Base-by-base conservation (phyloP, 1,284 basidiomycete species). In the Boletellus sp. region DNA sequence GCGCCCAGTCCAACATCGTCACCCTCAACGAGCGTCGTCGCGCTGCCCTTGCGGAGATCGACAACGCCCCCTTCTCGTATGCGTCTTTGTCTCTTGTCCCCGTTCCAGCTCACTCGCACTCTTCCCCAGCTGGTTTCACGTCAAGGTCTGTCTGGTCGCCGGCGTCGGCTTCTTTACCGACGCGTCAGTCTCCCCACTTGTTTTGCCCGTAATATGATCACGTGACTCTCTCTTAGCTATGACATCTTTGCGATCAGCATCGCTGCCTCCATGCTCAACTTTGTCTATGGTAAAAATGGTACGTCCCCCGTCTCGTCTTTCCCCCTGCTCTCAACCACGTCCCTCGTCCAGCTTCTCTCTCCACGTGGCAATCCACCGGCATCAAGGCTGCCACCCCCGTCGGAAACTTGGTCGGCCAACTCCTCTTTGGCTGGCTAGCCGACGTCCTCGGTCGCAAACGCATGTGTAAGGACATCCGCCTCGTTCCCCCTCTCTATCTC, bases 151-250 rank as follows among this genome's bases (percentile, higher is more conserved):
- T 63, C 57, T 85, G 44, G 85, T 91, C 5, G 86, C 89, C 2
- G 86, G 88, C 57, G 83, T 86, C 12, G 89, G 89, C 33, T 91
- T 91, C 75, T 91, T 90, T 73, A 89, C 89, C 39, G 89, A 89
- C 70, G 86, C 86, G 80, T 88, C 62, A 64, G 83, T 45, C 70
- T 1, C 13, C 24, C 41, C 30, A 8, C 13, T 40, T 15, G 7
- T 47, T n/a, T 6, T 30, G 24, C 4, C 2, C 24, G 12, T 19
- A 2, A 8, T 13, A 0, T 15, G 22, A 10, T 49, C 22, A 26
- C 28, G 13, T 46, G 42, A 54, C 44, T 16, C 1, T 24, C 26
- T 19, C 13, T 18, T 13, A 84, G 82, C 48, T 87, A 87, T 59
- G 85, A 88, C 57, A 80, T 87, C 37, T 87, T 87, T 53, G 83